Evolutionary conservation across 345 rosid genomes (phyloP).

Genomic region (Citrus hindsii): DNA sequence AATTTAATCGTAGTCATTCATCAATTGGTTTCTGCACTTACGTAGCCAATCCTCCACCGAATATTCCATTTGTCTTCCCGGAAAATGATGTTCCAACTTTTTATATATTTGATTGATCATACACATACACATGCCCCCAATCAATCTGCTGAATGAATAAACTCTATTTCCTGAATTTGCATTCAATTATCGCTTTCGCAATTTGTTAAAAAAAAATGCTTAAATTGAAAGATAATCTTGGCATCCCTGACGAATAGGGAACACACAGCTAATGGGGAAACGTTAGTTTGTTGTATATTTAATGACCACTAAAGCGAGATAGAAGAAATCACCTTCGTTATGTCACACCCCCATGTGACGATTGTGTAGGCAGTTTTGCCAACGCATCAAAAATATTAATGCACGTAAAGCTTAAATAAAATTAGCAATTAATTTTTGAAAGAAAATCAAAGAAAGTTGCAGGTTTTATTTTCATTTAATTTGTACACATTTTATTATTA

Average conservation of each 20-base stretch:
- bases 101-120: too few species aligned
- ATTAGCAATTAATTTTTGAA: neutral
- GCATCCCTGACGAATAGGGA: too few species aligned
- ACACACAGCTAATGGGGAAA: too few species aligned
- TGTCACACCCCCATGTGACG: neutral
- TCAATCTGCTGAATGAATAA: too few species aligned
- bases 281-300: neutral
- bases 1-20: neutral
- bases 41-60: neutral
- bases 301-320: neutral
- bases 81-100: neutral
- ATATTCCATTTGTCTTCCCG: neutral
- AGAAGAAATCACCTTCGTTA: neutral
- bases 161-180: too few species aligned
- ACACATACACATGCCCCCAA: too few species aligned
- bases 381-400: neutral
- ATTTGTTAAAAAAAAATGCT: too few species aligned
- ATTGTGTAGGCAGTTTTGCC: neutral
- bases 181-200: too few species aligned
- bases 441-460: neutral
- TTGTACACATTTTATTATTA: neutral
- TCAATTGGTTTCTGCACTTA: neutral
- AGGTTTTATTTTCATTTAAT: neutral
- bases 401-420: neutral
- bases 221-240: too few species aligned